Base-by-base conservation (phyloP, 306 rosid genomes). In the Inga laurina region DNA sequence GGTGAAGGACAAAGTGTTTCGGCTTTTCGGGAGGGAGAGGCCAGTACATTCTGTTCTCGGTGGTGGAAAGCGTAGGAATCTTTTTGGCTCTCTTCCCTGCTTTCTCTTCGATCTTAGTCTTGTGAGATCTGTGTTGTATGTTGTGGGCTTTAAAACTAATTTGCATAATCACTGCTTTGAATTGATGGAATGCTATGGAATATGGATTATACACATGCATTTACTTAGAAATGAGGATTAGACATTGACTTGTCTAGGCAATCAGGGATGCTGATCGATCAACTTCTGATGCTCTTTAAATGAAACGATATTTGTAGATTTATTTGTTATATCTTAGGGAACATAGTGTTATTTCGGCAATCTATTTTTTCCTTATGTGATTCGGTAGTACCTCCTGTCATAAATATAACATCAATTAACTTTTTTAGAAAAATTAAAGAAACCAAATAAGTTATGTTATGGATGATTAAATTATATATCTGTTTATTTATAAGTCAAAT, bases 41-140 rank as follows among this genome's bases (percentile, higher is more conserved):
- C 97, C 98, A 0, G 92, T 92, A 44, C 97, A 94, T 78, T 84
- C 90, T 44, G 89, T 94, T 73, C 78, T 96, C 32, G 97, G 98
- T 68, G 99, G 98, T 5, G 99, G 95, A 84, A 91, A 91, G 82
- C 84, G 95, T 91, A 90, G 22, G 88, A 10, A 34, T 37, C 52
- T 10, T 45, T 67, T 5, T 78, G n/a, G 32, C 15, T 5, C 5
- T 32, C 4, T 59, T 24, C 14, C 7, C 12, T 84, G 44, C 54
- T 84, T 68, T 49, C 32, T 69, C 66, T 24, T 62, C 16, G 15
- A 74, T 73, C 68, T 19, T 5, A 11, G 13, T 85, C 8, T 27
- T 48, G n/a, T 32, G 27, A 54, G 84, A 85, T 88, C 88, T 85
- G 73, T 85, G 76, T 48, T 75, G 8, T 56, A 16, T 32, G 21